Evolutionary conservation across 1,139 yeast genomes (phyloP), one percentile per base, ranked within the genome.

Genomic region (Lipomyces yarrowii): DNA sequence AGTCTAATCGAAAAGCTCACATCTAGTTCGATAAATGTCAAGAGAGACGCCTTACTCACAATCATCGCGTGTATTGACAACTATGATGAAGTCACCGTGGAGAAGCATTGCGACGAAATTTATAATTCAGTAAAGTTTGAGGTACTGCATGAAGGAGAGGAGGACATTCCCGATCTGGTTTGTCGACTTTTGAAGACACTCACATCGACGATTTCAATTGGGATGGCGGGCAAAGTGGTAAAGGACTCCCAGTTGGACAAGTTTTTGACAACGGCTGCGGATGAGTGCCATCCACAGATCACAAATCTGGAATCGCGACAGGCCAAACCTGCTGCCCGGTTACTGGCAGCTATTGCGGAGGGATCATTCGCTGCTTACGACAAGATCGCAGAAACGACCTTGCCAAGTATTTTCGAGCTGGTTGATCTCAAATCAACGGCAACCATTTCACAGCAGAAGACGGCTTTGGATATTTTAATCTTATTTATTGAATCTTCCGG

Each of bases 91-190:
- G 81, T 80, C 13, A 79, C 84, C 0, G 73, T 81, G 15, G 79
- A 80, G 42, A 81, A 82, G 18, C 83, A 85, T 73, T 92, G 97
- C 93, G 76, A 84, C 35, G 84, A 88, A 1, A 74, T 94, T 7
- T 94, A 98, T 97, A 89, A 90, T 71, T 91, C 96, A 0, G 80
- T 94, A 62, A 94, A 93, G 74, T 92, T 86, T 75, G 98, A 94
- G 74, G 83, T 94, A 33, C 80, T 93, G 67, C 97, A 93, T 76
- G 81, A 81, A 42, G 84, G 80, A 48, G 84, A 83, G 64, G 81
- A 79, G 56, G 82, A 79, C 56, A 73, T 79, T 21, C 74, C 76
- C 13, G 78, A 72, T 23, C 76, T 83, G 23, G 83, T 90, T 0
- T 77, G 90, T 60, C 76, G 77, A 11, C 81, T 87, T 0, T 77